Percentiles rank a stretch among this genome's conserved stretches.
Evolutionary conservation across 2,329 filamentous ascomycete genomes (phyloP).

Genomic region (Fusarium sp.): DNA sequence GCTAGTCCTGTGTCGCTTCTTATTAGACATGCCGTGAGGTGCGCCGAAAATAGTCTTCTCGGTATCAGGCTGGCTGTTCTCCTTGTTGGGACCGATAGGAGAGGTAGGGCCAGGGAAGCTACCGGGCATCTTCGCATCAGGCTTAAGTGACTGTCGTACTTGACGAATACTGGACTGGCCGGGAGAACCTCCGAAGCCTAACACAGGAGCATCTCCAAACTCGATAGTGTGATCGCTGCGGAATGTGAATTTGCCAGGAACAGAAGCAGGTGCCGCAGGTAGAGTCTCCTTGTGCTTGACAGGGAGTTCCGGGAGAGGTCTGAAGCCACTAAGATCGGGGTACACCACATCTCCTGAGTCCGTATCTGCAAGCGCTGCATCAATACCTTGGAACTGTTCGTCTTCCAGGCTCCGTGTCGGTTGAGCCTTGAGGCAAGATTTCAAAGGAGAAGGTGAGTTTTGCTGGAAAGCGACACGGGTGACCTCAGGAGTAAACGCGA

Average conservation of each 20-base stretch:
- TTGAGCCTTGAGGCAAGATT: slow-evolving; percentile 60
- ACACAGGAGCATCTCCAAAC: slow-evolving; percentile 61
- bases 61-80: slow-evolving; percentile 60
- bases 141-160: slow-evolving; percentile 64
- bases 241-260: slow-evolving; percentile 72
- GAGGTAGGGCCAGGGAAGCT: slow-evolving; percentile 59
- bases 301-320: slow-evolving; percentile 46
- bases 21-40: slow-evolving; percentile 72
- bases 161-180: slow-evolving; percentile 72
- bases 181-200: slow-evolving; percentile 66
- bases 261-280: slow-evolving; percentile 50
- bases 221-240: slow-evolving; percentile 73
- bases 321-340: slow-evolving; percentile 62
- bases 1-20: slow-evolving; percentile 71
- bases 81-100: slow-evolving; percentile 61
- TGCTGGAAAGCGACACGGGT: slow-evolving; percentile 58
- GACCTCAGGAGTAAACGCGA: slow-evolving; percentile 81
- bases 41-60: slow-evolving; percentile 57
- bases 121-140: slow-evolving; percentile 63
- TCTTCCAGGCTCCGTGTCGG: slow-evolving; percentile 44
- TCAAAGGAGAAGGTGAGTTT: slow-evolving; percentile 67
- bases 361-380: slow-evolving; percentile 43
- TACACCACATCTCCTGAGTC: slow-evolving; percentile 57
- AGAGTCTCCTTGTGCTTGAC: slow-evolving; percentile 35
- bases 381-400: slow-evolving; percentile 47